Base-by-base conservation (phyloP, 257 asterid species). In the Nyctanthes arbortristis region DNA sequence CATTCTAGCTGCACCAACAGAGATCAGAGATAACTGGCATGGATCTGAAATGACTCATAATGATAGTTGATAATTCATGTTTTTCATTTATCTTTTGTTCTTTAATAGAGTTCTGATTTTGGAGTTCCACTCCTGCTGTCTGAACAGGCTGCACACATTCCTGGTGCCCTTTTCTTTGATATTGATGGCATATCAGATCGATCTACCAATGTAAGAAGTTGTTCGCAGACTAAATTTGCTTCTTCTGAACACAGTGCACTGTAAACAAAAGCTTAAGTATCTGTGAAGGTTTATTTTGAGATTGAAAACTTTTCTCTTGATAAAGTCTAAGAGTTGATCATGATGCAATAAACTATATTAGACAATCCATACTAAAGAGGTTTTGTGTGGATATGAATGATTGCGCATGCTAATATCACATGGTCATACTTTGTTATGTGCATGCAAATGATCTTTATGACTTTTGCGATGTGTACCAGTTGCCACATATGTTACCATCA, bases 401-500 rank as follows among this genome's bases (percentile, higher is more conserved):
- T 63, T 29, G 65, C 58, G 29, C 37, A 65, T 76, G 55, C 55
- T 45, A 45, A 16, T n/a, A 45, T 45, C 55, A 45, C n/a, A 24
- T 45, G 55, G 55, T 45, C 25, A 1, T 24, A 45, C 55, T 45
- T 45, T 4, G 10, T 14, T 6, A n/a, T 0, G 52, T 47, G 34
- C 58, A 59, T 65, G 66, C 58, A 20, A 55, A 61, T 30, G 32
- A 32, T 27, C 49, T 62, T 66, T 40, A 10, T 28, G 37, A 73
- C n/a, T 64, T 31, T 55, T n/a, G 35, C 70, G 71, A 77, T 22
- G 33, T 82, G 65, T 79, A 28, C 62, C 80, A 94, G 99, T 77
- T 94, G 83, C 99, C 99, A 33, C 99, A 94, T 79, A 94, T 94
- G 99, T 71, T 94, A 80, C 99, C 98, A 33, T 88, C 98, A 62